Evolutionary conservation across 768 basidiomycete genomes (phyloP).

Genomic region (Phanerochaete sordida): DNA sequence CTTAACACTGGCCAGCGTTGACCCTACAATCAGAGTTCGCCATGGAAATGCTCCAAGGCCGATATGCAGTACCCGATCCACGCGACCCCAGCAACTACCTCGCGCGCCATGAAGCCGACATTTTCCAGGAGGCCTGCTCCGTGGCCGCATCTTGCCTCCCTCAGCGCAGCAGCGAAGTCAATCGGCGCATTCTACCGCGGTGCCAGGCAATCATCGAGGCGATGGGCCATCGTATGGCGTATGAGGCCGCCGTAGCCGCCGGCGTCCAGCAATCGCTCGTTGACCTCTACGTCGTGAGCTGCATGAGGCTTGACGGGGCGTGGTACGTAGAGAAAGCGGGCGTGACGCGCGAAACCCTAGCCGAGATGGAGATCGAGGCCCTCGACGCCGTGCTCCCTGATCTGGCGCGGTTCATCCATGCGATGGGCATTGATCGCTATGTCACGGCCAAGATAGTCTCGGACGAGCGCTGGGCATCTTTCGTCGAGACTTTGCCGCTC

Average conservation of each 20-base stretch:
- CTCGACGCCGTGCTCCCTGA: conserved; percentile 20
- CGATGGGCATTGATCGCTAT: conserved; percentile 23
- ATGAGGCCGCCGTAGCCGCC: conserved; percentile 28
- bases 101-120: conserved; percentile 43
- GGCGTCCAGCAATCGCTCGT: conserved; percentile 23
- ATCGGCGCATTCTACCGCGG: conserved; percentile 34
- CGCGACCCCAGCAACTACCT: conserved; percentile 44
- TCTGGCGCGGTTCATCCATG: conserved; percentile 16
- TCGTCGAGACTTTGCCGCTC: conserved; percentile 19
- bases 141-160: conserved; percentile 18
- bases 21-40: conserved; percentile 39
- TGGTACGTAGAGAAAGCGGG: conserved; percentile 38
- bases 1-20: background rate
- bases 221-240: conserved; percentile 32
- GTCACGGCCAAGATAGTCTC: conserved; percentile 26
- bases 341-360: conserved; percentile 44
- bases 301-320: conserved; percentile 25
- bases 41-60: conserved; percentile 54
- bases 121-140: conserved; percentile 24
- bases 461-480: conserved; percentile 25
- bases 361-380: conserved; percentile 20
- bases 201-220: conserved; percentile 21
- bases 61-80: conserved; percentile 48
- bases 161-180: conserved; percentile 51
- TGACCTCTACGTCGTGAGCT: conserved; percentile 24